Evolutionary conservation across 73 alveolate genomes (phyloP).

Genomic region (Paramecium pentaurelia): DNA sequence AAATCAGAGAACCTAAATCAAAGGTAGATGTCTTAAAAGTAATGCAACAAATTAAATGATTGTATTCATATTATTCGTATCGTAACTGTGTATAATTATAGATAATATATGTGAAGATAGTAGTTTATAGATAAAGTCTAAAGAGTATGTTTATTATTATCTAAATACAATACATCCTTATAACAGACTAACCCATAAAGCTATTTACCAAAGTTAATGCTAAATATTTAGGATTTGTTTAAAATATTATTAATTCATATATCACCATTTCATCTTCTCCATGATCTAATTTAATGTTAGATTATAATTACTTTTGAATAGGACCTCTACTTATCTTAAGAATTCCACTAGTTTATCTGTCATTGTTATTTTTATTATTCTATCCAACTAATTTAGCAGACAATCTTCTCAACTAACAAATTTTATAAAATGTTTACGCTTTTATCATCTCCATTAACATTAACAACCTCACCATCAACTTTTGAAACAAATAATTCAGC

Average conservation of each 20-base stretch:
- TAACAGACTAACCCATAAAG: not conserved
- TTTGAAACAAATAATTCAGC: not conserved
- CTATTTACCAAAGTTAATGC: not conserved
- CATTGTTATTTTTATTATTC: not conserved
- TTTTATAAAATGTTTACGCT: not conserved
- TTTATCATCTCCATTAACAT: not conserved
- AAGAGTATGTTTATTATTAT: slow-evolving; percentile 1
- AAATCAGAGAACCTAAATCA: not conserved
- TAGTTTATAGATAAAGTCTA: not conserved
- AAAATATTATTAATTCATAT: not conserved
- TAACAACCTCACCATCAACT: not conserved
- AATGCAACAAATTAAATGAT: not conserved
- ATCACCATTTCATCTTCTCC: not conserved
- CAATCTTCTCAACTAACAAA: not conserved
- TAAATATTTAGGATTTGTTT: not conserved
- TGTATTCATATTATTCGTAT: slow-evolving; percentile 6
- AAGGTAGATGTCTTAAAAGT: slow-evolving; percentile 7
- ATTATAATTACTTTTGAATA: not conserved
- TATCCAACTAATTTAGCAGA: not conserved
- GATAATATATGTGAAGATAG: not conserved
- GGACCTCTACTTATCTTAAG: slow-evolving; percentile 5
- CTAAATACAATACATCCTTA: not conserved
- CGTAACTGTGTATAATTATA: not conserved
- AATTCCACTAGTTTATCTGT: slow-evolving; percentile 3
- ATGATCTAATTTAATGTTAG: not conserved